Percentiles rank a stretch among this genome's conserved stretches.
Conservation (phyloP, 1,284 basidiomycete genomes). For the Ustilago hordei region DNA sequence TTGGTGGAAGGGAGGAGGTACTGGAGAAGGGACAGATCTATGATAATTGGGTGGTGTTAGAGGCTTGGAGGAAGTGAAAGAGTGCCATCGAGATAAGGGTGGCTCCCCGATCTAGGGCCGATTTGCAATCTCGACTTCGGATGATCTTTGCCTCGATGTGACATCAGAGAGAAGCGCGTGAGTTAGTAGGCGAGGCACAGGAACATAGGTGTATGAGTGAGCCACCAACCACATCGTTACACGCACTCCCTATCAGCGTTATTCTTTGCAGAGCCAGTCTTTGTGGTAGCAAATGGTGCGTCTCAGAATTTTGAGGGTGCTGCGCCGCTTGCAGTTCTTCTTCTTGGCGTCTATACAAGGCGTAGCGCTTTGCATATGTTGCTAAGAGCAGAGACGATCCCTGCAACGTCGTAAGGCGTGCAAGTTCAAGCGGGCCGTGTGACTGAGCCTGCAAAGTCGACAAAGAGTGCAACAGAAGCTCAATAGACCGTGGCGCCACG, state of each 20-base stretch:
- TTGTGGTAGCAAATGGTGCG: slow-evolving; percentile 7
- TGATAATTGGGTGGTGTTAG: slow-evolving; percentile 54
- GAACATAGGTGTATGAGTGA: slow-evolving; percentile 3
- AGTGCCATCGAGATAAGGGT: neutral
- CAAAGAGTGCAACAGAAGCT: too few relatives aligned
- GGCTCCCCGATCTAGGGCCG: neutral
- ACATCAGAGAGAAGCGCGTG: neutral
- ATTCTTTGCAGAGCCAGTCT: neutral
- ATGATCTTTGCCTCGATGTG: neutral
- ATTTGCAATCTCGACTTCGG: neutral
- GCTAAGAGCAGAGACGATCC: neutral
- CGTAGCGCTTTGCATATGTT: neutral
- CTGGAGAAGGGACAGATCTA: slow-evolving; percentile 56
- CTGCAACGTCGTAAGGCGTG: neutral
- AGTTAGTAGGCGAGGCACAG: neutral
- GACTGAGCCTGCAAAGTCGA: neutral
- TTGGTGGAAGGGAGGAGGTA: slow-evolving; percentile 54
- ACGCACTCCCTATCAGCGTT: neutral
- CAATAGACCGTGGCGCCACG: neutral
- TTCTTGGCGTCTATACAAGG: slow-evolving; percentile 5
- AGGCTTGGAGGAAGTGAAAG: slow-evolving; percentile 40
- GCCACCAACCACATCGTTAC: slow-evolving; percentile 9
- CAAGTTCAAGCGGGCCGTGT: neutral
- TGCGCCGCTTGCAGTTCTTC: too few relatives aligned
- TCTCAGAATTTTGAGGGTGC: slow-evolving; percentile 8